Base-by-base conservation (phyloP, 1,284 basidiomycete species). In the Lentinus polychrous region DNA sequence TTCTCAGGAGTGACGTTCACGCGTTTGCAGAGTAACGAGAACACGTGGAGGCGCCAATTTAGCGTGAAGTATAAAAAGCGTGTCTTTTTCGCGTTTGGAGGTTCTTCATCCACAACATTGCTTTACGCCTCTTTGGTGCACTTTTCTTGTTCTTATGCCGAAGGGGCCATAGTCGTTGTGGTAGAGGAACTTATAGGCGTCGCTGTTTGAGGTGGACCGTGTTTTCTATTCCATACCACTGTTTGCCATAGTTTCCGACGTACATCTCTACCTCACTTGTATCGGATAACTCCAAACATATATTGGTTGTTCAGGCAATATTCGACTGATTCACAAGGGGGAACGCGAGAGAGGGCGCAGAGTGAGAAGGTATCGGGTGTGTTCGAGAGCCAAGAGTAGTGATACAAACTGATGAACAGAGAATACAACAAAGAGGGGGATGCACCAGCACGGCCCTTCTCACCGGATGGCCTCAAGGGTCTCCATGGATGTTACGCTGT, bases 401-500 rank as follows among this genome's bases (percentile, higher is more conserved):
- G 17, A 20, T 22, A 23, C 20, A 22, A 40, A 20, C 10, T 8
- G 6, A 40, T 32, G 32, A 48, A 52, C 37, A 37, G 43, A 37
- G 32, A 48, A 52, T 40, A 37, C 47, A 49, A 31, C 43, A 32
- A 43, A 42, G 43, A 41, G 15, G 46, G n/a, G n/a, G n/a, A n/a
- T 17, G 20, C 17, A 37, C 5, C 22, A 20, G 8, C n/a, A 15
- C 20, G 14, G 17, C 31, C 60, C 61, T 69, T 6, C 31, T 59
- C 56, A 64, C 62, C 86, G 79, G 45, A 75, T 75, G 17, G 80
- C 71, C 65, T 91, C 87, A 46, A 91, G 64, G 14, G 81, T 87
- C 67, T 92, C 90, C 85, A 93, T 91, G 49, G 90, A 92, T 41
- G 91, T 91, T 45, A 95, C 91, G 54, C 91, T 94, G 72, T 94